phyloP scores from a whole-genome alignment of 768 basidiomycete genomes.

The Amanita muscaria region DNA sequence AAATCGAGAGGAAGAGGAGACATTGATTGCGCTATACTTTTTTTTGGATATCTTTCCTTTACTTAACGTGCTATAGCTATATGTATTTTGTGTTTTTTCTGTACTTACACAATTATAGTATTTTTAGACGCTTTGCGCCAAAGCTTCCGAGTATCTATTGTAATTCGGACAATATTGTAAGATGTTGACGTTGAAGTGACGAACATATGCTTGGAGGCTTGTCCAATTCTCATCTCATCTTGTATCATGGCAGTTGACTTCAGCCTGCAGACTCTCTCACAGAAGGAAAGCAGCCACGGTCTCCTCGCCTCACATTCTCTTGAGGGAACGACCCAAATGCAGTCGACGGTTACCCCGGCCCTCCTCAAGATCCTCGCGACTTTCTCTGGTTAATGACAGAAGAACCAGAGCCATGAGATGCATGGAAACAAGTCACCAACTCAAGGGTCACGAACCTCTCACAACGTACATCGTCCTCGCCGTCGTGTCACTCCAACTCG shows the following conservation, averaged over 20 bases:
- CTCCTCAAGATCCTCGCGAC: slow-evolving; percentile 71
- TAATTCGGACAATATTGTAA: too few species aligned
- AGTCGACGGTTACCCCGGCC: slow-evolving; percentile 33
- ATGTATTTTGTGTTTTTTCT: not conserved
- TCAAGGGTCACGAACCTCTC: slow-evolving; percentile 89
- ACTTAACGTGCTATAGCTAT: not conserved
- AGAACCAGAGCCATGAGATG: slow-evolving; percentile 86
- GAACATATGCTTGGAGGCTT: too few species aligned
- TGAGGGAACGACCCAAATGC: slow-evolving; percentile 14
- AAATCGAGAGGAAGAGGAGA: slow-evolving; percentile 28
- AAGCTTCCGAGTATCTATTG: too few species aligned
- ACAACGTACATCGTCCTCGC: slow-evolving; percentile 86
- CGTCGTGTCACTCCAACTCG: slow-evolving; percentile 71
- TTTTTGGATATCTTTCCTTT: slow-evolving; percentile 2
- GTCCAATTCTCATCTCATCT: not conserved
- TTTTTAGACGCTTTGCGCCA: not conserved
- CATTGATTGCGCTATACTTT: not conserved
- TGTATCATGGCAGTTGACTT: slow-evolving; percentile 46
- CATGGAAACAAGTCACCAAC: slow-evolving; percentile 87
- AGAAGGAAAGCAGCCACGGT: slow-evolving; percentile 45
- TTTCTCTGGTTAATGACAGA: slow-evolving; percentile 98
- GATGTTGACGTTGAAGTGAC: too few species aligned
- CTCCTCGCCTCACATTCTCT: slow-evolving; percentile 40
- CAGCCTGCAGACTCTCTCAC: slow-evolving; percentile 71
- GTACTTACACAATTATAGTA: not conserved